Evolutionary conservation across 257 asterid genomes (phyloP).

Genomic region (Jacaranda copaia): DNA sequence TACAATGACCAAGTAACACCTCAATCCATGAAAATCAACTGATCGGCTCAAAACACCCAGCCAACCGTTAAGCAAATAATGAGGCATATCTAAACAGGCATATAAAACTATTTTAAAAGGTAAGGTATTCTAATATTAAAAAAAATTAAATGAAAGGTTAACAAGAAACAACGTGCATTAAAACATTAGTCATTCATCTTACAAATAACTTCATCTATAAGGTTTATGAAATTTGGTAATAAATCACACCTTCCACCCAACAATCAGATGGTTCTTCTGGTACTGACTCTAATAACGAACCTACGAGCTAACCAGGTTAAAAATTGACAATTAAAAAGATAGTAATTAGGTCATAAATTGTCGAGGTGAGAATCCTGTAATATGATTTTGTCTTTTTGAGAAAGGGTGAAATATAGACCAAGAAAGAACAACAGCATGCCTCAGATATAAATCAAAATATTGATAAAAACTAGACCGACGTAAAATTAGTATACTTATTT

Average conservation of each 20-base stretch:
- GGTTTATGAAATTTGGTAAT: neutral
- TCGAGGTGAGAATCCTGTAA: constrained; percentile 5
- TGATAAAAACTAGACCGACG: neutral
- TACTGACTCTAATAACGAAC: neutral
- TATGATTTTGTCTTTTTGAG: neutral
- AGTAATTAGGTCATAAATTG: neutral
- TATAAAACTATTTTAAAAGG: neutral
- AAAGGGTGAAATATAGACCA: constrained; percentile 6
- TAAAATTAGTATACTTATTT: neutral
- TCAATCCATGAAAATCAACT: neutral
- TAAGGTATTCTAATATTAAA: constrained; percentile 1
- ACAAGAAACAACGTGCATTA: neutral
- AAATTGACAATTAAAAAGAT: neutral
- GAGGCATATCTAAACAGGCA: neutral
- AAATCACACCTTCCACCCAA: too few relatives aligned
- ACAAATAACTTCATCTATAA: neutral
- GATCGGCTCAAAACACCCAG: neutral
- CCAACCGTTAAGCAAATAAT: neutral
- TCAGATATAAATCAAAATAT: neutral
- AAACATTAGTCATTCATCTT: neutral
- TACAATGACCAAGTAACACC: neutral
- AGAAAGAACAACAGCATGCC: neutral
- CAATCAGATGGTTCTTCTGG: too few relatives aligned
- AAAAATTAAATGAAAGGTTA: neutral
- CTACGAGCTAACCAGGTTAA: neutral